A percentile compares a stretch with the other conserved stretches of the same genome.
Conservation (phyloP, 2,329 filamentous ascomycete species). For the Sarocladium kiliense region DNA sequence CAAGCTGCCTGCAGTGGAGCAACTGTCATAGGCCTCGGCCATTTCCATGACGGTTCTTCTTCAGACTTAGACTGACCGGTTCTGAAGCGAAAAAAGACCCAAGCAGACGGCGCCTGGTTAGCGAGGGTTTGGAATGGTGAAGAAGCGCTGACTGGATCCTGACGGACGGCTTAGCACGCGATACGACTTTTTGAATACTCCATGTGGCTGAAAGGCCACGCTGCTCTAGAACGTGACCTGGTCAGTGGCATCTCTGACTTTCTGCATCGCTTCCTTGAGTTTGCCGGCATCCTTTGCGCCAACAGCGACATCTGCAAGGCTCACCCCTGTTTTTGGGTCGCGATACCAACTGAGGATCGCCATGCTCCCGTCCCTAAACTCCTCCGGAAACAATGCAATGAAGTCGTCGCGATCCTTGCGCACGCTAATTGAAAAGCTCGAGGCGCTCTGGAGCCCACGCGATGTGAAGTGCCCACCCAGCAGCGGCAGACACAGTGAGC, state of each 20-base stretch:
- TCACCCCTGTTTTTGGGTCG: conserved; percentile 18
- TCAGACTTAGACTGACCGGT: not conserved
- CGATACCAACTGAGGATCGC: conserved; percentile 28
- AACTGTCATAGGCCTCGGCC: not conserved
- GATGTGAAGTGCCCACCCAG: conserved; percentile 22
- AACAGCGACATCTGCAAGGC: conserved; percentile 25
- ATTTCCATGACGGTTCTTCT: not conserved
- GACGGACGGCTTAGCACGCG: no score
- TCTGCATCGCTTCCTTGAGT: conserved; percentile 18
- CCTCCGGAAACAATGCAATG: conserved; percentile 18
- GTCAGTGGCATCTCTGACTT: conserved; percentile 20
- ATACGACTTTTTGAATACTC: no score
- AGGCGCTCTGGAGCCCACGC: conserved; percentile 20
- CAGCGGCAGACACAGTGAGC: conserved; percentile 24
- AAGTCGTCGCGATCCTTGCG: conserved; percentile 19
- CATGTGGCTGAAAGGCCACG: not conserved
- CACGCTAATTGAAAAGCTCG: conserved; percentile 23
- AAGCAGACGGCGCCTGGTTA: no score
- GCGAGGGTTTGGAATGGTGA: no score
- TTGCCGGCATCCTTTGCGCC: conserved; percentile 20
- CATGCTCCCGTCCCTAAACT: conserved; percentile 22
- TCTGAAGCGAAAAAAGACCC: no score
- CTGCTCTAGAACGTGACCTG: conserved; percentile 22
- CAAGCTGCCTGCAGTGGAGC: not conserved
- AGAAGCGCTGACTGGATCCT: no score